Base-by-base conservation (phyloP, 352 stramenopile genomes). In the Phytophthora nicotianae region DNA sequence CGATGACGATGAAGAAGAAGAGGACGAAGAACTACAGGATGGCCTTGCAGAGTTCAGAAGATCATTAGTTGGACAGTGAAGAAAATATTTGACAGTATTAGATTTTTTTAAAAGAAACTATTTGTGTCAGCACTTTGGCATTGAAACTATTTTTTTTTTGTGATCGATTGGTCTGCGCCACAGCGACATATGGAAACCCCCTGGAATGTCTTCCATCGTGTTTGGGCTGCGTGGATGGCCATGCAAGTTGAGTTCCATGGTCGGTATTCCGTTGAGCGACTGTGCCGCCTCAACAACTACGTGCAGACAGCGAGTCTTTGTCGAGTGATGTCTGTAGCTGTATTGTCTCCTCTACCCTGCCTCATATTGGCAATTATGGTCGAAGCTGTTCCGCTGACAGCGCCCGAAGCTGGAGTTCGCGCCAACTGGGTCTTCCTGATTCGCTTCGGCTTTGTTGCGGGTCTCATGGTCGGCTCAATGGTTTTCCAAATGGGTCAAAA, bases 1-100 rank as follows among this genome's bases (percentile, higher is more conserved):
- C 43, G 74, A 83, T n/a, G 74, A 78, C 2, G 68, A 74, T 4
- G 75, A 82, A 0, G 75, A 81, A 21, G 68, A 77, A n/a, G 71
- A 83, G 16, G 63, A 75, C 27, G 63, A 77, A 50, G 66, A 79
- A n/a, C 57, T 78, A 0, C 32, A 61, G 13, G 62, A 78, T 20
- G 72, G 72, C 19, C 73, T 81, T 33, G 72, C 72, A 40, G 72
- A 66, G 16, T 81, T 81, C 50, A 61, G 72, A 43, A 65, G 58
- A n/a, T 81, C 72, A 2, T 50, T 81, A 45, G 68, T 72, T 8
- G 50, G 53, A 10, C 40, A 62, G 46, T 72, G 48, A 41, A 50
- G 13, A 6, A n/a, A n/a, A n/a, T 7, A 13, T 27, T 45, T 48
- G 41, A 19, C 17, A n/a, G 16, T 9, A 43, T 4, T 43, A 43